Percentiles rank a stretch among this genome's conserved stretches.
Conservation (phyloP, 108 stramenopile genomes). For the Fistulifera pelliculosa region DNA sequence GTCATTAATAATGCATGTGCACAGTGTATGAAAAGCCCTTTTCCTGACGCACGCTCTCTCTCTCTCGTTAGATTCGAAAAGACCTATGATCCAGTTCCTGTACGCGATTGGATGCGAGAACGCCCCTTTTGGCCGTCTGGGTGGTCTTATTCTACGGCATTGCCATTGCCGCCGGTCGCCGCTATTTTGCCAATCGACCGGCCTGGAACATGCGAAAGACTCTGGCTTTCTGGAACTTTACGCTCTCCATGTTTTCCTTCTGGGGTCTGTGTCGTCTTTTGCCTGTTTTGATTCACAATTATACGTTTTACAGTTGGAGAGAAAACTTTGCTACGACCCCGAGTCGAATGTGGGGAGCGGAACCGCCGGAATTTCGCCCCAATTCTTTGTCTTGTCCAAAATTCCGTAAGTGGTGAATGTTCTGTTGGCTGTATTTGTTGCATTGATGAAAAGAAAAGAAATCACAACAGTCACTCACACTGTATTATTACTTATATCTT, state of each 20-base stretch:
- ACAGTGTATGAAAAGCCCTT: no score
- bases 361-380: conserved; percentile 84
- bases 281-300: conserved; percentile 80
- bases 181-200: conserved; percentile 26
- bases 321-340: conserved; percentile 76
- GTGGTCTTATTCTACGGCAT: conserved; percentile 19
- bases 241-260: conserved; percentile 74
- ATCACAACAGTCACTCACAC: no score
- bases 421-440: neutral
- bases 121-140: conserved; percentile 31
- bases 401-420: conserved; percentile 59
- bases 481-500: no score
- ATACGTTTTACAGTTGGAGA: conserved; percentile 37
- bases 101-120: conserved; percentile 36
- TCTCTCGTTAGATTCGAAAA: conserved; percentile 31
- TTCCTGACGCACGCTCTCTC: no score
- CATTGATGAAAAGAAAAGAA: neutral
- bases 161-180: conserved; percentile 25
- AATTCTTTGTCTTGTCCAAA: conserved; percentile 89
- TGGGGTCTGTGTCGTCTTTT: conserved; percentile 84
- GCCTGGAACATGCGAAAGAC: conserved; percentile 55
- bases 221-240: conserved; percentile 82
- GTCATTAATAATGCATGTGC: no score
- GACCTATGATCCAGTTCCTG: conserved; percentile 22
- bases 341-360: conserved; percentile 57